phyloP scores from a whole-genome alignment of 1,284 basidiomycete species.

The Austroboletus sp. region DNA sequence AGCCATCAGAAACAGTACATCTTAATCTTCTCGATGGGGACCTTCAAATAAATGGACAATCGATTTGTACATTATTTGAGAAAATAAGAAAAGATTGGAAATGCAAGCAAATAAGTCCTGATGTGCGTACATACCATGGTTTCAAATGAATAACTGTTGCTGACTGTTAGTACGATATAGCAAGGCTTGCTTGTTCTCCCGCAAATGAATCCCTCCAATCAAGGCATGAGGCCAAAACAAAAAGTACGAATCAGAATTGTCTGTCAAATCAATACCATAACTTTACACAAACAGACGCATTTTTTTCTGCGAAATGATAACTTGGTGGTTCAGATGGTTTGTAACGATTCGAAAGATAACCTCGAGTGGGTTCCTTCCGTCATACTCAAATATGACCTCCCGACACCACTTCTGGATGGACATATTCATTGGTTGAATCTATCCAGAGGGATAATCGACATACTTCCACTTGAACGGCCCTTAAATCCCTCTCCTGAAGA shows the following conservation, averaged over 20 bases:
- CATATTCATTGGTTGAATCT: constrained; percentile 37
- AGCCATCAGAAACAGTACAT: neutral
- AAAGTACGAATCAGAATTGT: neutral
- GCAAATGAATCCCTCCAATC: too few relatives aligned
- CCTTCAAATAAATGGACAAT: constrained; percentile 27
- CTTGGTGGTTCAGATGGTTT: neutral
- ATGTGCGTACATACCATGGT: constrained; percentile 15
- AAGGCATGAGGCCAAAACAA: constrained; percentile 4
- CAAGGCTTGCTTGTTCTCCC: too few relatives aligned
- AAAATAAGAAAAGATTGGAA: constrained; percentile 31
- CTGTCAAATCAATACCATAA: neutral
- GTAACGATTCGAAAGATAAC: neutral
- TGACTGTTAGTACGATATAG: too few relatives aligned
- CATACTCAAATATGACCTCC: constrained; percentile 30
- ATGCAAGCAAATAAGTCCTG: constrained; percentile 32
- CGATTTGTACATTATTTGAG: constrained; percentile 35
- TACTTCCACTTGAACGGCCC: constrained; percentile 27
- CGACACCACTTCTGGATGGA: constrained; percentile 26
- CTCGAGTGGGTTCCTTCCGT: constrained; percentile 16
- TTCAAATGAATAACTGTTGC: too few relatives aligned
- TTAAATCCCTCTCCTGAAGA: constrained; percentile 15
- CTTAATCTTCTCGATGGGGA: neutral
- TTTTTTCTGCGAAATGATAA: constrained; percentile 17
- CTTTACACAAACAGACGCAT: constrained; percentile 26
- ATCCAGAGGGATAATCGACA: constrained; percentile 25